phyloP scores from a whole-genome alignment of 1,139 yeast species.

The Hansenula sp. region DNA sequence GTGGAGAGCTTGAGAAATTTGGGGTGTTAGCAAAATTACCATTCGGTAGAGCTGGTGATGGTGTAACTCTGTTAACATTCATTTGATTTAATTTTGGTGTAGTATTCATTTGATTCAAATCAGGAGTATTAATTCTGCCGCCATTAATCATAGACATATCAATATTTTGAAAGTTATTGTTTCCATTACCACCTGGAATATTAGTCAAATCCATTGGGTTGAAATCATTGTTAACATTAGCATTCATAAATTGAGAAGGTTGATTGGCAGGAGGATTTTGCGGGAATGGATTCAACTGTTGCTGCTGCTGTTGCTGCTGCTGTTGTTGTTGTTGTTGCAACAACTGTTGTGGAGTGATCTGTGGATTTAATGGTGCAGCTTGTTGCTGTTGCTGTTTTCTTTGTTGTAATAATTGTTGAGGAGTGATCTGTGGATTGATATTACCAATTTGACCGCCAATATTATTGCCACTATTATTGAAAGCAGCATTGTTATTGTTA shows the following conservation, averaged over 20 bases:
- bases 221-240: conserved; percentile 3
- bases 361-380: conserved; percentile 8
- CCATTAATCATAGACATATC: conserved; percentile 7
- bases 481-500: conserved; percentile 9
- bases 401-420: conserved; percentile 21
- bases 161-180: conserved; percentile 4
- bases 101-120: conserved; percentile 9
- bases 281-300: conserved; percentile 19
- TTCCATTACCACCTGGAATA: conserved; percentile 1
- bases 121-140: conserved; percentile 12
- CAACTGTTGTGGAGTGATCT: conserved; percentile 14
- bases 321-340: conserved; percentile 20
- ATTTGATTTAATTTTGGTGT: conserved; percentile 1
- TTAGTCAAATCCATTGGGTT: conserved; percentile 5
- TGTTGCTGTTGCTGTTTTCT: conserved; percentile 27
- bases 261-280: conserved; percentile 7
- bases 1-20: conserved; percentile 18
- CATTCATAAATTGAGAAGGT: conserved; percentile 5
- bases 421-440: conserved; percentile 14
- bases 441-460: conserved; percentile 4
- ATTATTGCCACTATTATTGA: conserved; percentile 5
- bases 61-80: conserved; percentile 7
- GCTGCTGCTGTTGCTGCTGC: conserved; percentile 22
- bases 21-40: conserved; percentile 11
- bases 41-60: conserved; percentile 18